Percentiles rank a stretch among this genome's conserved stretches.
phyloP scores from a whole-genome alignment of 768 basidiomycete genomes.

The Agrocybe chaxingu region DNA sequence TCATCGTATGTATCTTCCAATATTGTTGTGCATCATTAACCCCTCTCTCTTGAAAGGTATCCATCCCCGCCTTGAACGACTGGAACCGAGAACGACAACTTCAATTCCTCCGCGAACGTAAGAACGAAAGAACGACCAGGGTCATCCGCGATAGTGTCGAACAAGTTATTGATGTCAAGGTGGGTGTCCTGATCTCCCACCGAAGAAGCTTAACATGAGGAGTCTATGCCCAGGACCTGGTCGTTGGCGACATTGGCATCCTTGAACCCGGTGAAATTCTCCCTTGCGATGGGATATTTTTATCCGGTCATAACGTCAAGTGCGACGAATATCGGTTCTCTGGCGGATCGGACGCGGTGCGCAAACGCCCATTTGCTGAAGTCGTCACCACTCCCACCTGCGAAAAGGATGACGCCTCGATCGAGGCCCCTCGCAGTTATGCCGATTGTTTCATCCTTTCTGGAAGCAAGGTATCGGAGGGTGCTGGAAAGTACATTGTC shows the following conservation, averaged over 20 bases:
- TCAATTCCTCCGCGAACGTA: slow-evolving; percentile 86
- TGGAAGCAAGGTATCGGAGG: slow-evolving; percentile 92
- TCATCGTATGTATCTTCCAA: slow-evolving; percentile 51
- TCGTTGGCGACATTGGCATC: slow-evolving; percentile 91
- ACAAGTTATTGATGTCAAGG: slow-evolving; percentile 78
- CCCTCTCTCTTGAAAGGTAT: slow-evolving; percentile 42
- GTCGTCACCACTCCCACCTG: slow-evolving; percentile 41
- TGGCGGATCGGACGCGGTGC: slow-evolving; percentile 94
- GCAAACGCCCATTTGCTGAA: slow-evolving; percentile 78
- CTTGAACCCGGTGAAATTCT: slow-evolving; percentile 95
- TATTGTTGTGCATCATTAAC: not conserved
- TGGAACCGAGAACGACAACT: slow-evolving; percentile 99
- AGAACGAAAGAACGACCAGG: slow-evolving; percentile 90
- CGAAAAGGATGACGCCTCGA: slow-evolving; percentile 24
- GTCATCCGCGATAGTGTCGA: slow-evolving; percentile 74
- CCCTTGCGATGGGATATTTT: slow-evolving; percentile 94
- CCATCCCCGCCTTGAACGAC: slow-evolving; percentile 94
- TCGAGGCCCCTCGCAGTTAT: slow-evolving; percentile 35
- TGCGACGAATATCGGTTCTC: slow-evolving; percentile 97
- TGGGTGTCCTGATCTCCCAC: slow-evolving; percentile 21
- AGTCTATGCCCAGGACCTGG: slow-evolving; percentile 58
- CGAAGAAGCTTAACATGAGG: not conserved
- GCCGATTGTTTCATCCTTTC: slow-evolving; percentile 90
- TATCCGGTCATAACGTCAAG: slow-evolving; percentile 88
- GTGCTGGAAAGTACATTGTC: slow-evolving; percentile 89